Evolutionary conservation across 23 red algal genomes (phyloP).

Genomic region (Cyanidioschyzon merolae): DNA sequence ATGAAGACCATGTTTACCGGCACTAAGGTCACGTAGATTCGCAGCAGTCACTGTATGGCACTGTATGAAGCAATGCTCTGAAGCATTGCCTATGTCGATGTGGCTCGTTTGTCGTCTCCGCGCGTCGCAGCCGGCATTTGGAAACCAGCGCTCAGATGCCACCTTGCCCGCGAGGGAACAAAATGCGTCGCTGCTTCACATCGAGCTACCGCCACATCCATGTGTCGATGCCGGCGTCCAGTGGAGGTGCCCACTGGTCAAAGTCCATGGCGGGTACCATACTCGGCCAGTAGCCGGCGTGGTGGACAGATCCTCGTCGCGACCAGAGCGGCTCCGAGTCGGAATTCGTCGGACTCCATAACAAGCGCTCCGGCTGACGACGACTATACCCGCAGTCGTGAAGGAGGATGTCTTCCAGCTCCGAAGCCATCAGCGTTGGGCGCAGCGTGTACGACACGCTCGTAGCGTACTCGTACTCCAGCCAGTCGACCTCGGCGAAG

Average conservation of each 20-base stretch:
- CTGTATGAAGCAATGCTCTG: too few species aligned
- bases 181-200: background rate
- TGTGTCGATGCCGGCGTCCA: background rate
- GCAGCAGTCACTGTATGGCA: too few species aligned
- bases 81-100: too few species aligned
- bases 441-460: background rate
- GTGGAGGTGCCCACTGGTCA: background rate
- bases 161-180: too few species aligned
- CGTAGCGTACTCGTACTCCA: slow-evolving; percentile 12
- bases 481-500: background rate
- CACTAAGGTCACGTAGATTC: too few species aligned
- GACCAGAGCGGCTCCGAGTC: background rate
- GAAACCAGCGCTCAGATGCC: too few species aligned
- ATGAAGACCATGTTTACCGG: too few species aligned
- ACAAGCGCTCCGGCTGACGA: background rate
- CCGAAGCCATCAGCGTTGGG: background rate
- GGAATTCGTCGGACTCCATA: background rate
- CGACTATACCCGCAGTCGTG: background rate
- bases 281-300: background rate
- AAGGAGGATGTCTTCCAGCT: background rate
- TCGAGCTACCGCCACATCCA: background rate
- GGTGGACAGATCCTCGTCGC: background rate
- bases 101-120: too few species aligned
- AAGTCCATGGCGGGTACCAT: background rate
- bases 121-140: too few species aligned